Percentiles rank a stretch among this genome's conserved stretches.
These are phyloP conservation scores for Talaromyces piceae DNA, from an alignment of 2,329 filamentous ascomycete genomes.

Conservation along the genomic window DNA sequence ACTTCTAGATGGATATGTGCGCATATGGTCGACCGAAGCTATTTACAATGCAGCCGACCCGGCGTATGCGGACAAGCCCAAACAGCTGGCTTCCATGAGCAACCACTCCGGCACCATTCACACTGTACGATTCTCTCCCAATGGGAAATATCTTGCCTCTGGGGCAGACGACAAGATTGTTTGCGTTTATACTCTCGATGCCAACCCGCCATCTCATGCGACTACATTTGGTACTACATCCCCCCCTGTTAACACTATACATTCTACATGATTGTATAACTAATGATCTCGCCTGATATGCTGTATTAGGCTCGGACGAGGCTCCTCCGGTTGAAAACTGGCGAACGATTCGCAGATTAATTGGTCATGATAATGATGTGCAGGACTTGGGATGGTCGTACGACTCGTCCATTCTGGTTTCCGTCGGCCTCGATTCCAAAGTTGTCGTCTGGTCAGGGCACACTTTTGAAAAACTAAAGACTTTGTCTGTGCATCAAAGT, in stretches of 20 bases:
- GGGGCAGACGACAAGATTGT: slow-evolving; percentile 99
- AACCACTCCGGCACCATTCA: slow-evolving; percentile 97
- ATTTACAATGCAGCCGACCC: slow-evolving; percentile 73
- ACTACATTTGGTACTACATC: slow-evolving; percentile 64
- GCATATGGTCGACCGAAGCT: slow-evolving; percentile 94
- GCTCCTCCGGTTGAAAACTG: slow-evolving; percentile 93
- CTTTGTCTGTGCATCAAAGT: slow-evolving; percentile 83
- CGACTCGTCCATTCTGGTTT: slow-evolving; percentile 91
- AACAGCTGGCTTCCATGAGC: slow-evolving; percentile 95
- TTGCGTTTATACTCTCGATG: slow-evolving; percentile 88
- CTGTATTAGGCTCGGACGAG: slow-evolving; percentile 65
- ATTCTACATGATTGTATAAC: slow-evolving; percentile 7
- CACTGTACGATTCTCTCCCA: slow-evolving; percentile 92
- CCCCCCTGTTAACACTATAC: too few relatives aligned
- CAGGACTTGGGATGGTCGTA: slow-evolving; percentile 96
- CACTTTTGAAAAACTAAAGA: slow-evolving; percentile 97
- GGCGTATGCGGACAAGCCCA: slow-evolving; percentile 65
- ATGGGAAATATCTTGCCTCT: slow-evolving; percentile 89
- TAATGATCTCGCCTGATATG: slow-evolving; percentile 1
- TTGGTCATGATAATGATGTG: slow-evolving; percentile 97
- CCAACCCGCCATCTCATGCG: slow-evolving; percentile 66
- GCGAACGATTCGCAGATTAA: slow-evolving; percentile 87
- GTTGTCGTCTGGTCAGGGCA: slow-evolving; percentile 97
- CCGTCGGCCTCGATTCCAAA: slow-evolving; percentile 94
- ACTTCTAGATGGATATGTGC: slow-evolving; percentile 76